phyloP scores from a whole-genome alignment of 352 stramenopile species.

The Phytophthora hybrid region DNA sequence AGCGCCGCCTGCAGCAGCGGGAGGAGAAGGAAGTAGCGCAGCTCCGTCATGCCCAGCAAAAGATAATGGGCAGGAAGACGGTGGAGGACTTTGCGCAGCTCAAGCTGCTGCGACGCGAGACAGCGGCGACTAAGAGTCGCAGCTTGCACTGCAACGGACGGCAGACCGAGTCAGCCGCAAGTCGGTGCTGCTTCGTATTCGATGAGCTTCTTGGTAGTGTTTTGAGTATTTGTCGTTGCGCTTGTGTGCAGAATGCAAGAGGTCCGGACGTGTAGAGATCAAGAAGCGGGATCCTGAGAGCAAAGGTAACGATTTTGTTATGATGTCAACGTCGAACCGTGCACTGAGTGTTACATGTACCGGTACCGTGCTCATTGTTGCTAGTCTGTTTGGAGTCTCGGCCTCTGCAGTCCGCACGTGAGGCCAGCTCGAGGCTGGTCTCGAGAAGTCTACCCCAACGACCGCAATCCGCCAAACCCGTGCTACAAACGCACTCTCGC shows the following conservation, averaged over 20 bases:
- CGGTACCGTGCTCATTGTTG: neutral
- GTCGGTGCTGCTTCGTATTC: constrained; percentile 11
- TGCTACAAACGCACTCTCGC: constrained; percentile 34
- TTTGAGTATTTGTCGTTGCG: neutral
- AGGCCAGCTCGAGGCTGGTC: neutral
- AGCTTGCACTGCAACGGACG: constrained; percentile 62
- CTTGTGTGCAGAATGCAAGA: neutral
- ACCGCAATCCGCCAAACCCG: constrained; percentile 61
- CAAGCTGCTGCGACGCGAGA: constrained; percentile 52
- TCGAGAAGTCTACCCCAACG: constrained; percentile 31
- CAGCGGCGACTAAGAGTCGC: constrained; percentile 38
- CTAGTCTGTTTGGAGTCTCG: constrained; percentile 23
- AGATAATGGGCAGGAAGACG: constrained; percentile 59
- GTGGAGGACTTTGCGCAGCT: constrained; percentile 58
- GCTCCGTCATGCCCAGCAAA: constrained; percentile 48
- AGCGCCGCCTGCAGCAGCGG: constrained; percentile 29
- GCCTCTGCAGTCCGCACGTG: constrained; percentile 39
- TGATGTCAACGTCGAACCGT: neutral
- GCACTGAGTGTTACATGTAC: neutral
- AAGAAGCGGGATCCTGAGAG: constrained; percentile 3
- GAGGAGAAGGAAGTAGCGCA: constrained; percentile 42
- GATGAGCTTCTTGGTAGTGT: too few relatives aligned
- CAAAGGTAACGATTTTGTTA: constrained; percentile 7
- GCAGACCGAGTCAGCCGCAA: neutral
- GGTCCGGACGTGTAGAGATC: neutral